phyloP scores from a whole-genome alignment of 768 basidiomycete species.

The Suillus sp. region DNA sequence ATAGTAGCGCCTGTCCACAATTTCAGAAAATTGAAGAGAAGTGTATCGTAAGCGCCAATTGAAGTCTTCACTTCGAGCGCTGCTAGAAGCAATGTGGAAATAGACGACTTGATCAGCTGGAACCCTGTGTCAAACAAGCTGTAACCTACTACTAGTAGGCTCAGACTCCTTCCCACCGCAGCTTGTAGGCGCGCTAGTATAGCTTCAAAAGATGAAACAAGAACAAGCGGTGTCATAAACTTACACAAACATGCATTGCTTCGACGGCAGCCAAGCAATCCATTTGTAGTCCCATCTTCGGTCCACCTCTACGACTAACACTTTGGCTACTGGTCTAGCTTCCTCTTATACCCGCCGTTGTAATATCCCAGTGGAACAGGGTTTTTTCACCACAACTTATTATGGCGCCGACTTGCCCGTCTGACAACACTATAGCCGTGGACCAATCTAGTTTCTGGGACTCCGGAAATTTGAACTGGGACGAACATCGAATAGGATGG shows the following conservation, averaged over 20 bases:
- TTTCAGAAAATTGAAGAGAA: background rate
- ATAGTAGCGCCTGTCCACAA: background rate
- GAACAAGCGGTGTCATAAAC: background rate
- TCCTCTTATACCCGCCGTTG: constrained; percentile 2
- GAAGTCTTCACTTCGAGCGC: background rate
- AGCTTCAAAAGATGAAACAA: background rate
- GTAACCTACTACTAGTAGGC: no score
- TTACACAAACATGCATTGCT: background rate
- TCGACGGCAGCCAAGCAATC: background rate
- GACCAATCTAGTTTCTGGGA: constrained; percentile 72
- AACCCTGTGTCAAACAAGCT: background rate
- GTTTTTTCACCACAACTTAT: constrained; percentile 1
- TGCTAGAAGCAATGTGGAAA: background rate
- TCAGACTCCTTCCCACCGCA: no score
- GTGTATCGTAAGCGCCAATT: background rate
- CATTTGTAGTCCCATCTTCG: background rate
- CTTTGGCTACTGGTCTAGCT: background rate
- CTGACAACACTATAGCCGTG: constrained; percentile 47
- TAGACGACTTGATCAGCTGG: background rate
- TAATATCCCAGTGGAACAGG: background rate
- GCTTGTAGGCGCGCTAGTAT: background rate
- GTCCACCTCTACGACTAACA: background rate
- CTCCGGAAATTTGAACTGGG: constrained; percentile 55
- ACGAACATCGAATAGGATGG: constrained; percentile 71
- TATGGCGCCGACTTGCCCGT: constrained; percentile 45